Base-by-base conservation (phyloP, 73 alveolate genomes). In the Diophrys sp. region DNA sequence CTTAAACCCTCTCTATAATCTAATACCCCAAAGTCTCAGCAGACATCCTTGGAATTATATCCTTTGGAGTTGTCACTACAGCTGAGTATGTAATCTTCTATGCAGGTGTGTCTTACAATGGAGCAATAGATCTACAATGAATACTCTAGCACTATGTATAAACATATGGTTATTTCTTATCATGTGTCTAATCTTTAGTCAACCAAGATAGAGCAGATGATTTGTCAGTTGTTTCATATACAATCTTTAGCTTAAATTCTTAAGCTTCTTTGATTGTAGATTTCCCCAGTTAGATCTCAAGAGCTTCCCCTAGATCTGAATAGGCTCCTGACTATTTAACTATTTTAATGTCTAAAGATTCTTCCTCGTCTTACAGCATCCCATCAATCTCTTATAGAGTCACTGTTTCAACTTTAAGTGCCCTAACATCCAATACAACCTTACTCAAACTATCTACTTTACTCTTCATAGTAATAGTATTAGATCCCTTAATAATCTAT, bases 21-120 rank as follows among this genome's bases (percentile, higher is more conserved):
- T 33, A 54, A 0, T 53, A 14, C 2, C 29, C 62, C 0, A 70
- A 55, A 0, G 0, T 0, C 62, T 14, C n/a, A 29, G 72, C 96
- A 34, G 91, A 78, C 93, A 90, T 85, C 78, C 31, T 33, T 27
- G 73, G 82, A 2, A 66, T 56, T 2, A 90, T 77, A n/a, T 77
- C 89, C 74, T 30, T 71, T 44, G 73, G 57, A 30, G 81, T 23
- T 8, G 54, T 74, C 31, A 85, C 73, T 27, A 31, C 30, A 33
- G 91, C 88, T n/a, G 88, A 67, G 73, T 93, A 91, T 11, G 99
- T 88, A 34, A 96, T 67, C 87, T 97, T 97, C 11, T 96, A 90
- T 25, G 97, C 82, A 14, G 99, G 99, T 0, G 99, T 95, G 78
- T 98, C 99, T 88, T 97, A 96, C 73, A 96, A 88, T 23, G 99